Conservation (phyloP, 176 grass and related monocot genomes). For the Saccharum officinarum region DNA sequence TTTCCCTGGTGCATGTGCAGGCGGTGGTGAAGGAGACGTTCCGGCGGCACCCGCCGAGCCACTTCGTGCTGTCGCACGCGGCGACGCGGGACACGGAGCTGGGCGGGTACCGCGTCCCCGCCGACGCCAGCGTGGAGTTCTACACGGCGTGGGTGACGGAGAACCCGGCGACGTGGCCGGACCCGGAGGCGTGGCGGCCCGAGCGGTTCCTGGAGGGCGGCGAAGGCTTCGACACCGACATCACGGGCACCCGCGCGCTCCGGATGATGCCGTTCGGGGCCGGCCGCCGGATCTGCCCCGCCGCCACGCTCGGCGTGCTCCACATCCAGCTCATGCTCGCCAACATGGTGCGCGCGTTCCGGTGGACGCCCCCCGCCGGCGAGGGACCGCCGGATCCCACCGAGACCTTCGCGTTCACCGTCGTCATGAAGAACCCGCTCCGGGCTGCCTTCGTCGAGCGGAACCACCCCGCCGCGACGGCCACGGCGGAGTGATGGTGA, state of each 20-base stretch:
- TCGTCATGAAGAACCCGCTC: slow-evolving; percentile 92
- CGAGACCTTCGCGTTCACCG: slow-evolving; percentile 97
- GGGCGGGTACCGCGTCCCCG: slow-evolving; percentile 85
- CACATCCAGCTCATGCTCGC: slow-evolving; percentile 87
- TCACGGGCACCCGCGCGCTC: slow-evolving; percentile 81
- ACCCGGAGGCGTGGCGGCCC: slow-evolving; percentile 80
- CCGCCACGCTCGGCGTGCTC: slow-evolving; percentile 77
- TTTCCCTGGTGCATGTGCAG: slow-evolving; percentile 12
- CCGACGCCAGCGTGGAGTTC: slow-evolving; percentile 87
- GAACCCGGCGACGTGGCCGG: slow-evolving; percentile 77
- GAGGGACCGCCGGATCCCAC: slow-evolving; percentile 68
- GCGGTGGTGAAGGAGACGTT: slow-evolving; percentile 97
- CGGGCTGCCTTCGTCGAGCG: slow-evolving; percentile 74
- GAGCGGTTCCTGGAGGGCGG: slow-evolving; percentile 85
- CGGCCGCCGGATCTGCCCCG: slow-evolving; percentile 88
- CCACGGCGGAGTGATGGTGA: neutral
- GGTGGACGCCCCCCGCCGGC: slow-evolving; percentile 67
- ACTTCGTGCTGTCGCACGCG: slow-evolving; percentile 95
- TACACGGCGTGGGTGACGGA: slow-evolving; percentile 99
- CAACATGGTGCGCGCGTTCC: slow-evolving; percentile 84
- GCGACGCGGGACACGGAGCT: slow-evolving; percentile 80
- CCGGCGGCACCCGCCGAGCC: slow-evolving; percentile 93
- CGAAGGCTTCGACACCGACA: slow-evolving; percentile 88
- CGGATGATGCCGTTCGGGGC: slow-evolving; percentile 99
- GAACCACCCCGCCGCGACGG: neutral